Base-by-base conservation (phyloP, 352 stramenopile genomes). In the Pythium brassicae region DNA sequence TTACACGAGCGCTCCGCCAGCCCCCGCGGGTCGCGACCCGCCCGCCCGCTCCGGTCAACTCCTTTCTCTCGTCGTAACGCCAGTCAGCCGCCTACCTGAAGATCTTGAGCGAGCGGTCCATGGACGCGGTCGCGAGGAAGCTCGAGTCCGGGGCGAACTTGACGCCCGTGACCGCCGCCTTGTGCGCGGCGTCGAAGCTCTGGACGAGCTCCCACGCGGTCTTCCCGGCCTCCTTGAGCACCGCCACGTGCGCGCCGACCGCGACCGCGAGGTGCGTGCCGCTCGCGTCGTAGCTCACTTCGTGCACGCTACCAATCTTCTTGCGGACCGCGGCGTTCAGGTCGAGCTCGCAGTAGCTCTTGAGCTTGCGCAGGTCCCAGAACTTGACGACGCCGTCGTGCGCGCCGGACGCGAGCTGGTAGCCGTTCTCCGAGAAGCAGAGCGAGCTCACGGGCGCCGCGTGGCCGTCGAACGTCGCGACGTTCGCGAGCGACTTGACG, bases 351-450 rank as follows among this genome's bases (percentile, higher is more conserved):
- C 72, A 74, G 49, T 95, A 81, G 60, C 72, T 92, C 59, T 86
- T 86, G 40, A 89, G 78, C 68, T 95, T 97, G 50, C 94, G 87
- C 59, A 99, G 69, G 68, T 99, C 96, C 93, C 92, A 98, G 23
- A 98, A 71, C 55, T 83, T 78, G 42, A 98, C 77, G 22, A 83
- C 57, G 11, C 89, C 92, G 35, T 95, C 86, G 26, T 78, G 65
- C 25, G 74, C 77, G 19, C 79, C 86, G 15, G 87, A 91, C 1
- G 88, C 93, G 32, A 99, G 67, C 48, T 98, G 79, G 68, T 98
- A 98, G 26, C 96, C 96, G 64, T 98, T 98, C 67, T 98, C 94
- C 7, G 89, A 98, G 66, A 98, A 97, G 47, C 71, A 68, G 29
- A 99, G 69, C 37, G 71, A 65, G 29, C 73, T 76, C 20, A 98